Evolutionary conservation across 331 rosid genomes (phyloP).

Genomic region (Telfairia occidentalis): DNA sequence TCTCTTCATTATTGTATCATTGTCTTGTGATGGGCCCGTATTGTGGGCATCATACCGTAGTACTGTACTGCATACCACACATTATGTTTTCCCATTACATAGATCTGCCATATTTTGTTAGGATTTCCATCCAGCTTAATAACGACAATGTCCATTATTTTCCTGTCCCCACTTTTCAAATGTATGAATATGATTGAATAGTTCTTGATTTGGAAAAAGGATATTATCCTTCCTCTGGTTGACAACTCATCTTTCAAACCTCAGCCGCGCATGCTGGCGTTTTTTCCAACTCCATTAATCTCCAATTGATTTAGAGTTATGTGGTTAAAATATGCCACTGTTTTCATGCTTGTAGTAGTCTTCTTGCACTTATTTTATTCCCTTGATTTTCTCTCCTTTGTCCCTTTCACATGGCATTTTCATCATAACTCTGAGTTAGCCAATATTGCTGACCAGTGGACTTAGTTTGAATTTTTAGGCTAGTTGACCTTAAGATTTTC

Average conservation of each 20-base stretch:
- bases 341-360: neutral
- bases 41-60: neutral
- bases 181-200: neutral
- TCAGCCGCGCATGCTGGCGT: neutral
- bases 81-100: constrained; percentile 4
- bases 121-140: constrained; percentile 8
- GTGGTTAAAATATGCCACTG: constrained; percentile 9
- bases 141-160: constrained; percentile 4
- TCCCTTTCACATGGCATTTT: constrained; percentile 3
- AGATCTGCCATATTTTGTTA: constrained; percentile 6
- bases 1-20: neutral
- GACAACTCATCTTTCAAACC: constrained; percentile 12
- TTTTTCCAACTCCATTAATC: neutral
- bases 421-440: neutral
- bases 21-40: constrained; percentile 1
- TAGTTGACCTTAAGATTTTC: neutral
- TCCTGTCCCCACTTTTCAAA: constrained; percentile 4
- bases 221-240: neutral
- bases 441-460: constrained; percentile 9
- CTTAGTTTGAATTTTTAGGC: neutral
- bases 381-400: constrained; percentile 7
- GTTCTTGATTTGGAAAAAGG: neutral
- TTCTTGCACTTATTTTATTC: neutral
- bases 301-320: constrained; percentile 3
- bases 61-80: constrained; percentile 8